Base-by-base conservation (phyloP, 371 early-diverging fungal genomes). In the Entomophthora muscae region DNA sequence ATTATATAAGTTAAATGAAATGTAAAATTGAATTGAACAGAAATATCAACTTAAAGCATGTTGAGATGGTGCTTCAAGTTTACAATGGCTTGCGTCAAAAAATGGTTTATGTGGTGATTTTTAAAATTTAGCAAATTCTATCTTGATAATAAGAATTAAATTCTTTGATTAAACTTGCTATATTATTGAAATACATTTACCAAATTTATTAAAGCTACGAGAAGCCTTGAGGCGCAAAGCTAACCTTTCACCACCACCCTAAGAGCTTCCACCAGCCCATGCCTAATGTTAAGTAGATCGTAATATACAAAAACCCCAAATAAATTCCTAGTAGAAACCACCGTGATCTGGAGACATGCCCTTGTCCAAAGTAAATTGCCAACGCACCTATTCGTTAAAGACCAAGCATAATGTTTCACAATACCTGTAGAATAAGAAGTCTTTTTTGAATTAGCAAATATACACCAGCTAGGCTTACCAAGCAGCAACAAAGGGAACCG, bases 181-280 rank as follows among this genome's bases (percentile, higher is more conserved):
- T n/a, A n/a, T n/a, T n/a, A n/a, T n/a, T n/a, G n/a, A n/a, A n/a
- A n/a, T n/a, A n/a, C n/a, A n/a, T n/a, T n/a, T n/a, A n/a, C n/a
- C n/a, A n/a, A n/a, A n/a, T n/a, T n/a, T n/a, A n/a, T n/a, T n/a
- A n/a, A n/a, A n/a, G n/a, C n/a, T n/a, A n/a, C n/a, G n/a, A n/a
- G n/a, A n/a, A n/a, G n/a, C n/a, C n/a, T n/a, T n/a, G n/a, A n/a
- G n/a, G n/a, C n/a, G n/a, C n/a, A n/a, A n/a, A n/a, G n/a, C n/a
- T n/a, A n/a, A n/a, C n/a, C n/a, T n/a, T n/a, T 42, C 42, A 42
- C 42, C 42, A 42, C 42, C 42, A 42, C 10, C 42, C 42, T 12
- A 89, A 63, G 1, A 83, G 2, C 58, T 76, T 80, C 83, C 84
- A 87, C 87, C 88, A 89, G 0, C 67, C 61, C 66, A 83, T 58